These are phyloP conservation scores for Castanea sativa DNA, from an alignment of 306 rosid genomes.

Conservation along the genomic window DNA sequence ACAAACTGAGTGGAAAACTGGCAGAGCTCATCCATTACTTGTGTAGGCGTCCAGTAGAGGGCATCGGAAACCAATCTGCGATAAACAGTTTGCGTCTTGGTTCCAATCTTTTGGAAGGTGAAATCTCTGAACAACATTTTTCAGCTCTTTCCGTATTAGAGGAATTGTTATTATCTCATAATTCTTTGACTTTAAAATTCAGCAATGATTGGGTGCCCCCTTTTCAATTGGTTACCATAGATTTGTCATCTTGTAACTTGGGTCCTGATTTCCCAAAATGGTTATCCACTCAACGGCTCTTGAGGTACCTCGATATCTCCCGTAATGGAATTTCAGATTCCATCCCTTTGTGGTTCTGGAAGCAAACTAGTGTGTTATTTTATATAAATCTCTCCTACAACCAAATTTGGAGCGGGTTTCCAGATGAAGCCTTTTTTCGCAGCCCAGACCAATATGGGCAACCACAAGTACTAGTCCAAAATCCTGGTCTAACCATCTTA, in stretches of 20 bases:
- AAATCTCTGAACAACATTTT: conserved; percentile 2
- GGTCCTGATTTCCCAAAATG: conserved; percentile 32
- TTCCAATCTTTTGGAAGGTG: conserved; percentile 7
- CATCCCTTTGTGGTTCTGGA: conserved; percentile 26
- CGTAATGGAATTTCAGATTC: conserved; percentile 2
- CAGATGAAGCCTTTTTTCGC: no score
- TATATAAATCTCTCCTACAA: conserved; percentile 18
- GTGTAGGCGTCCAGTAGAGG: neutral
- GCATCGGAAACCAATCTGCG: neutral
- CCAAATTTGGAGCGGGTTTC: conserved; percentile 4
- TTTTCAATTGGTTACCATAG: neutral
- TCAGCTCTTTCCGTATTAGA: no score
- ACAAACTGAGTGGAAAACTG: conserved; percentile 4
- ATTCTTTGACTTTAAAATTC: conserved; percentile 5
- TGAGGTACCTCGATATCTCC: neutral
- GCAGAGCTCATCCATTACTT: conserved; percentile 7
- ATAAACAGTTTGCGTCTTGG: no score
- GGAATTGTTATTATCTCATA: neutral
- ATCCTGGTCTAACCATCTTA: neutral
- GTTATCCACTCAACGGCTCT: neutral
- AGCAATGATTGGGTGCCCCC: neutral
- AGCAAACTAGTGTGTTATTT: neutral
- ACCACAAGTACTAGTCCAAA: no score
- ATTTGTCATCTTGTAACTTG: conserved; percentile 14
- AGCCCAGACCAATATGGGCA: no score